Evolutionary conservation across 208 protist genomes (phyloP).

Genomic region (Herpetomonas samuelpessoai): DNA sequence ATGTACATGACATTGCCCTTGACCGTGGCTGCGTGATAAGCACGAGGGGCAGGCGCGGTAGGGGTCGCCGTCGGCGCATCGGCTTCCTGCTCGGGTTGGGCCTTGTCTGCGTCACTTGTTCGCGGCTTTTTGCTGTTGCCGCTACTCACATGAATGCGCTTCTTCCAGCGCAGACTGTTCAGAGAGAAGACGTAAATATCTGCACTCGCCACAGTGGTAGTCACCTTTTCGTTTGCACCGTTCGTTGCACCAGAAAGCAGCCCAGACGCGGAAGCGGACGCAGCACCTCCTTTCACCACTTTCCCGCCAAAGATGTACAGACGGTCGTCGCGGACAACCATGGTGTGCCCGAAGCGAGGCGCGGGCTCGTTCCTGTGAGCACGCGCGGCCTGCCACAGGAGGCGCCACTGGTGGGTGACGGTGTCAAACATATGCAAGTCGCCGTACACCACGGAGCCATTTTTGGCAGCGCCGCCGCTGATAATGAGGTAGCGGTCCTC

Average conservation of each 20-base stretch:
- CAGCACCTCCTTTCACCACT: conserved; percentile 3
- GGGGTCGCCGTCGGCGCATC: not conserved
- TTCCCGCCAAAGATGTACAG: conserved; percentile 79
- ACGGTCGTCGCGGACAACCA: conserved; percentile 60
- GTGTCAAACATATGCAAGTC: conserved; percentile 72
- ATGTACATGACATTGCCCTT: conserved; percentile 59
- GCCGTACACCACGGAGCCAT: conserved; percentile 30
- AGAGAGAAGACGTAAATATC: no score
- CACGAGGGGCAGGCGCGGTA: conserved; percentile 27
- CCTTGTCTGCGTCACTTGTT: not conserved
- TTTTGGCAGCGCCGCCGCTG: conserved; percentile 46
- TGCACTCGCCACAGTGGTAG: conserved; percentile 58
- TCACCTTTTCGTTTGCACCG: conserved; percentile 34
- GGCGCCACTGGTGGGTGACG: conserved; percentile 52
- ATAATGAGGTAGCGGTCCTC: conserved; percentile 69
- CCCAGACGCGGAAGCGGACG: conserved; percentile 7
- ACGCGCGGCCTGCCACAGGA: conserved; percentile 42
- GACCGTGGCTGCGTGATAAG: conserved; percentile 64
- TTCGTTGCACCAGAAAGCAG: no score
- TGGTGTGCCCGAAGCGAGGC: conserved; percentile 67
- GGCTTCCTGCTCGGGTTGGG: not conserved
- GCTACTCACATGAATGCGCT: conserved; percentile 19
- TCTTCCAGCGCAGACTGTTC: conserved; percentile 47
- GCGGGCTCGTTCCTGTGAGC: conserved; percentile 59
- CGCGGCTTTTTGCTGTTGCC: not conserved